Evolutionary conservation across 768 basidiomycete species (phyloP), one percentile per base, ranked within the genome.

Genomic region (Boletus coccyginus): DNA sequence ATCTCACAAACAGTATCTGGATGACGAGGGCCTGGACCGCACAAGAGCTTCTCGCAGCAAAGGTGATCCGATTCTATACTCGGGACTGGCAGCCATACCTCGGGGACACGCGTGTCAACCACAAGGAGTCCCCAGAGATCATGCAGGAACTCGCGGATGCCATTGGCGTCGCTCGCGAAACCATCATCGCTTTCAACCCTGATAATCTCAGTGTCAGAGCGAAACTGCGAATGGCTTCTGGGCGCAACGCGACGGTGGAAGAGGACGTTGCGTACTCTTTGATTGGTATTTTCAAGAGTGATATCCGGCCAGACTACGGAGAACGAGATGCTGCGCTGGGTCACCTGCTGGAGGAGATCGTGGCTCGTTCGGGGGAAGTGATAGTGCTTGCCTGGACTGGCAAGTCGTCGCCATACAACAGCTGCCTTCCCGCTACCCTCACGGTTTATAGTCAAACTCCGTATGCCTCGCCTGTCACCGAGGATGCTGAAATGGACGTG

Each of bases 21-120:
- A 53, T 59, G 62, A 56, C 41, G 9, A 53, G 61, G 3, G 61
- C 49, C 1, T 63, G 62, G 62, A 63, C 62, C 1, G n/a, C 47
- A 5, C 63, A 57, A 44, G 62, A 63, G n/a, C 52, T 63, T 42
- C 62, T 63, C 19, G 51, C 50, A 13, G 17, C 57, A 0, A 53
- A 47, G 16, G 33, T 59, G 19, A 41, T 59, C 38, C n/a, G 61
- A 8, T 62, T 63, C 33, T 63, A 53, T 6, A 45, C 50, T 5
- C 13, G 50, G 5, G 14, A 53, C 0, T 62, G 62, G 62, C 41
- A 55, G 24, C 57, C 49, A 2, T 62, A 58, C 21, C 61, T 52
- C 7, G 45, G 40, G 0, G 61, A 62, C 8, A 36, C 42, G 5
- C 32, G 36, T 8, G 0, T 7, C 10, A 62, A 60, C 38, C 61